phyloP scores from a whole-genome alignment of 768 basidiomycete species.

The Cantharellus cinnabarinus region DNA sequence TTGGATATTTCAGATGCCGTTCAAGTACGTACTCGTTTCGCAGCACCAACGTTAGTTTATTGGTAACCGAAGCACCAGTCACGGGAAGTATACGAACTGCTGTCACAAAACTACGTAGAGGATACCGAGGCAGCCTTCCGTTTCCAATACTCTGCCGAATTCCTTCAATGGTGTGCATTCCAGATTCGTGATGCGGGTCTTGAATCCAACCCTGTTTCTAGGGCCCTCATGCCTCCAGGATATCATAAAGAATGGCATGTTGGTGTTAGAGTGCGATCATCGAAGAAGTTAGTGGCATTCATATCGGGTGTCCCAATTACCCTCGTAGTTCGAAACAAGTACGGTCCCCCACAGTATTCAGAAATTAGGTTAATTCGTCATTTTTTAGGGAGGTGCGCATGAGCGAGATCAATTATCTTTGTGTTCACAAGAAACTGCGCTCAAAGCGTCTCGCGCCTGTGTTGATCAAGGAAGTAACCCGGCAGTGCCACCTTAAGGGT shows the following conservation, averaged over 20 bases:
- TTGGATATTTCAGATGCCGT: constrained; percentile 58
- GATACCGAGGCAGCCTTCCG: constrained; percentile 92
- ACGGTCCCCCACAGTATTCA: constrained; percentile 15
- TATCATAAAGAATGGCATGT: constrained; percentile 90
- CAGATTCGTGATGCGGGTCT: neutral
- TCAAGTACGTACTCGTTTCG: constrained; percentile 30
- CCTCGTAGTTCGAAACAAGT: constrained; percentile 73
- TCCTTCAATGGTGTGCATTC: constrained; percentile 55
- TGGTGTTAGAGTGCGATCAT: constrained; percentile 78
- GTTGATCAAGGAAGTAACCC: constrained; percentile 91
- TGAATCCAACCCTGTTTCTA: constrained; percentile 14
- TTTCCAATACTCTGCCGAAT: constrained; percentile 89
- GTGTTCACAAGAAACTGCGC: constrained; percentile 91
- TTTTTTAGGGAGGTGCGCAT: constrained; percentile 32
- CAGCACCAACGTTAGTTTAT: constrained; percentile 3
- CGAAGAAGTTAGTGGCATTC: constrained; percentile 87
- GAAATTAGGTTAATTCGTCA: constrained; percentile 13
- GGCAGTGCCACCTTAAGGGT: constrained; percentile 72
- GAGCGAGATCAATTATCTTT: constrained; percentile 86
- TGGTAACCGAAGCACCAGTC: neutral
- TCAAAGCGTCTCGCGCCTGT: constrained; percentile 90
- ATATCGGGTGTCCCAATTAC: constrained; percentile 83
- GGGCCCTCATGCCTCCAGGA: constrained; percentile 89
- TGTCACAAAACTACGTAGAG: constrained; percentile 90
- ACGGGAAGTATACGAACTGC: constrained; percentile 66